phyloP scores from a whole-genome alignment of 768 basidiomycete species.

The Hygrocybe coccinea region DNA sequence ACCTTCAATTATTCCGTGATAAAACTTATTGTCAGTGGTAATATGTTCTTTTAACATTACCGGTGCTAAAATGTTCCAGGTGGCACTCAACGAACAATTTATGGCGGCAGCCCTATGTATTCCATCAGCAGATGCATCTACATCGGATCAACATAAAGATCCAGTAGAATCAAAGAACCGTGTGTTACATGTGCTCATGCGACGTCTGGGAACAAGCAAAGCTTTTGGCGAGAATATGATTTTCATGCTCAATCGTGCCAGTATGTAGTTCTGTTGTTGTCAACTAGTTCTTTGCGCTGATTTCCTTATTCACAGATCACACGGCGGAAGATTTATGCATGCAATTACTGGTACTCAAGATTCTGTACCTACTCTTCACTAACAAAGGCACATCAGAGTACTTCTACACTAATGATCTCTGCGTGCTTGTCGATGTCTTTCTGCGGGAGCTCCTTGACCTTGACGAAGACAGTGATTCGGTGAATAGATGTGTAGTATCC shows the following conservation, averaged over 20 bases:
- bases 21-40: conserved; percentile 69
- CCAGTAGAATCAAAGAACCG: conserved; percentile 58
- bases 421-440: conserved; percentile 96
- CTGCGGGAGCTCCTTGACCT: conserved; percentile 89
- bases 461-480: conserved; percentile 91
- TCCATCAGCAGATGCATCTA: not conserved
- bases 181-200: conserved; percentile 76
- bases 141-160: conserved; percentile 12
- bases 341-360: conserved; percentile 89
- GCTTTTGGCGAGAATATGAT: conserved; percentile 99
- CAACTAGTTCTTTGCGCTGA: not conserved
- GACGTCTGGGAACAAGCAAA: conserved; percentile 80
- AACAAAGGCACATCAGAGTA: conserved; percentile 90
- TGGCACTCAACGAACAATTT: conserved; percentile 95
- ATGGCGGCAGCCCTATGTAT: conserved; percentile 76
- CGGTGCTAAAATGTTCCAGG: conserved; percentile 38
- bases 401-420: conserved; percentile 96
- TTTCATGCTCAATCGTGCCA: conserved; percentile 95
- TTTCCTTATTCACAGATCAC: conserved; percentile 46
- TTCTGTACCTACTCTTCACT: conserved; percentile 92
- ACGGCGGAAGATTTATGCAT: conserved; percentile 90
- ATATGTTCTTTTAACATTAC: not conserved
- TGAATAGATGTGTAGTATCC: conserved; percentile 36
- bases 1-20: conserved; percentile 94
- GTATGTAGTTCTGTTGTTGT: conserved; percentile 43